Evolutionary conservation across 2,329 filamentous ascomycete genomes (phyloP).

Genomic region (Neobulgaria alba): DNA sequence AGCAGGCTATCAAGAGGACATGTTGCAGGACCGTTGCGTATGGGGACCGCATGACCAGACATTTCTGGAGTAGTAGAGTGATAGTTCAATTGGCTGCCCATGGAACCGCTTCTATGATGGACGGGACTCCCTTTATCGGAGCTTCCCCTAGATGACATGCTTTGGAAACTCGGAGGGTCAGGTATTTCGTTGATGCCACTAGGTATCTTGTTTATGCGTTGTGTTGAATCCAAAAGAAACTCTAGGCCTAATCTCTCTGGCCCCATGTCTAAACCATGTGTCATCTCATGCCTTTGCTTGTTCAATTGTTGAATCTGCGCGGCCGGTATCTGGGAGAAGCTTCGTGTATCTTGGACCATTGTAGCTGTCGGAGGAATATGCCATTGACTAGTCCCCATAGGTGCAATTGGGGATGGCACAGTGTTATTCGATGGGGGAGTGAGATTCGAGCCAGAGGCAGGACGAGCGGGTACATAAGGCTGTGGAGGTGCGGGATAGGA

Average conservation of each 20-base stretch:
- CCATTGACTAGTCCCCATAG: slow-evolving; percentile 27
- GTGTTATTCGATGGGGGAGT: slow-evolving; percentile 35
- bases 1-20: slow-evolving; percentile 74
- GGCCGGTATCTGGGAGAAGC: slow-evolving; percentile 25
- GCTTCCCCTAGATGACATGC: slow-evolving; percentile 3
- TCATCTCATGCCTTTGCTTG: slow-evolving; percentile 41
- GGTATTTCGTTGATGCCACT: slow-evolving; percentile 41
- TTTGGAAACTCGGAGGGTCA: slow-evolving; percentile 30
- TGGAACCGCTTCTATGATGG: slow-evolving; percentile 20
- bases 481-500: slow-evolving; percentile 15
- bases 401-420: slow-evolving; percentile 30
- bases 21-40: slow-evolving; percentile 57
- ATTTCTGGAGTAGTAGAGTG: slow-evolving; percentile 16
- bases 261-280: slow-evolving; percentile 51
- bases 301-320: slow-evolving; percentile 27
- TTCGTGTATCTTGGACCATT: slow-evolving; percentile 21
- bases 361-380: slow-evolving; percentile 25
- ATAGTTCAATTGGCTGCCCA: slow-evolving; percentile 22
- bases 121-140: slow-evolving; percentile 12
- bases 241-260: slow-evolving; percentile 63
- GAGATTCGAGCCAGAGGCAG: slow-evolving; percentile 25
- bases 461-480: slow-evolving; percentile 23
- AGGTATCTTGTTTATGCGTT: slow-evolving; percentile 44
- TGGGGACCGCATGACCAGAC: slow-evolving; percentile 22
- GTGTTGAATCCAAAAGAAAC: slow-evolving; percentile 58